Base-by-base conservation (phyloP, 345 rosid species). In the Euclidium syriacum region DNA sequence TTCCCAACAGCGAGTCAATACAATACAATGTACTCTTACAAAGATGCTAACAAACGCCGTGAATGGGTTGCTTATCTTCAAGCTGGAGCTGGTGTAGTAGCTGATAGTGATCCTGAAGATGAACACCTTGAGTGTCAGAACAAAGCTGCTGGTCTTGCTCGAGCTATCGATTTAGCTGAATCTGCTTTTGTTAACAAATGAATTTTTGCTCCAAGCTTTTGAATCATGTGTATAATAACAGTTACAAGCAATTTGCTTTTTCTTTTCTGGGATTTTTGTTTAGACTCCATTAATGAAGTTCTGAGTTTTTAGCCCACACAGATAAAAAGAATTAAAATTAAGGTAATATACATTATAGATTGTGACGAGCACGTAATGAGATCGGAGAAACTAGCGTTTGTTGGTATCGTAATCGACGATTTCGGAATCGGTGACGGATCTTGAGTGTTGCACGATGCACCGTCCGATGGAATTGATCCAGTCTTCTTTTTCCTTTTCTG, bases 11-110 rank as follows among this genome's bases (percentile, higher is more conserved):
- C 80, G 30, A 18, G 74, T 5, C 80, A 77, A 4, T 74, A 54
- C 30, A 82, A 92, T 62, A 89, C 96, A n/a, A 85, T 81, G 90
- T 86, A 70, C 77, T 85, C 81, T 0, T 89, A 83, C 74, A 77
- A 75, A 44, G 77, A 80, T 48, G 57, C 67, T 1, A 10, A 55
- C 3, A 74, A 35, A 48, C 78, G 95, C 11, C 75, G 85, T 3
- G 91, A 92, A 51, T 89, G 98, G 96, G 68, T 89, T 12, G 97
- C 86, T 17, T 75, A 92, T 58, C 84, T 89, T 9, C 96, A 87
- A 72, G 90, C 97, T 9, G 95, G 97, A 0, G 96, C 87, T 0
- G 96, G 98, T 10, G 73, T 92, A 2, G 95, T 92, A 0, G 95
- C 90, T 2, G 95, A 92, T 46, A 89, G 98, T 17, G 70, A 70